Evolutionary conservation across 148 eudicot genomes (phyloP).

Genomic region (Rhododendron simsii): DNA sequence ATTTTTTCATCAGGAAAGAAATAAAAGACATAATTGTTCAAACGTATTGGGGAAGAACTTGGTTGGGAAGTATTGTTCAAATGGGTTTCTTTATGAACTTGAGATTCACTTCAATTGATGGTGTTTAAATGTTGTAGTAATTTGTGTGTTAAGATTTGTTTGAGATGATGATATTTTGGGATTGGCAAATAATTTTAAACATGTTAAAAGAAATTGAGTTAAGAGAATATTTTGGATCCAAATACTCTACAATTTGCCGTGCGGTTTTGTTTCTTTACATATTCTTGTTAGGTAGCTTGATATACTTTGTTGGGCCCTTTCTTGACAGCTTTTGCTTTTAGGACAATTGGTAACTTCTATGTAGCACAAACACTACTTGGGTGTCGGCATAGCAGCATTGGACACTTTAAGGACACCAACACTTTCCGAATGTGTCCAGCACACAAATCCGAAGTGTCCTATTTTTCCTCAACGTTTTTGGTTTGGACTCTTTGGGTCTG

Average conservation of each 20-base stretch:
- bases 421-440: too few relatives aligned
- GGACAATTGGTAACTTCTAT: neutral
- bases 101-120: neutral
- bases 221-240: neutral
- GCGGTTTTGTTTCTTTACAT: neutral
- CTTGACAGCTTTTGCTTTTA: neutral
- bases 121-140: neutral
- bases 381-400: too few relatives aligned
- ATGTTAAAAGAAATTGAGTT: neutral
- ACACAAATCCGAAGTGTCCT: too few relatives aligned
- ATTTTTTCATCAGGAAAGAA: neutral
- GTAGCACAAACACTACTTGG: too few relatives aligned
- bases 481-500: too few relatives aligned
- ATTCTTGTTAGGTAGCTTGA: neutral
- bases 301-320: neutral
- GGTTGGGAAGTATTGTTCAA: neutral
- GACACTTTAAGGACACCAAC: too few relatives aligned
- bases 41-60: neutral
- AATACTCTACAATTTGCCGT: neutral
- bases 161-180: neutral
- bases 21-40: neutral
- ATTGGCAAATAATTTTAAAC: neutral
- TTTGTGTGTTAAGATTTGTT: neutral
- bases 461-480: too few relatives aligned
- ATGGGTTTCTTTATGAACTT: neutral